Base-by-base conservation (phyloP, 148 eudicot species). In the Rhododendron simsii region DNA sequence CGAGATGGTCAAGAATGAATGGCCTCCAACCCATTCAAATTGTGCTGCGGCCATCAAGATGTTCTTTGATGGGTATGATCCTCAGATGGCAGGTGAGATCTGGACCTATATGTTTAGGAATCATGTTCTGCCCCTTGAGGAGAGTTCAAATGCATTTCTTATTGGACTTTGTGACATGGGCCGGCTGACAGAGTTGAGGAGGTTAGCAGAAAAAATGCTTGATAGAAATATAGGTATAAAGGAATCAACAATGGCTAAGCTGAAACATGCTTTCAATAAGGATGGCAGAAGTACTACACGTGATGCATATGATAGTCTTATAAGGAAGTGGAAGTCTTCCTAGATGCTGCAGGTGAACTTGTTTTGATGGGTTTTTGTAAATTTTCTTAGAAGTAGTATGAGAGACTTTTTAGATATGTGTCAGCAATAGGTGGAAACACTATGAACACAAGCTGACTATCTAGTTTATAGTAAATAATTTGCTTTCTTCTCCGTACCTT, bases 1-100 rank as follows among this genome's bases (percentile, higher is more conserved):
- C 3, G 99, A 95, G 88, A 96, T 96, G 94, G 82, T 88, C 26
- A 96, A 94, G 91, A 96, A 96, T 61, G 99, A 96, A 84, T 91
- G 89, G 83, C 87, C 90, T 41, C 98, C 98, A 47, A 87, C 90
- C 9, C 90, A 85, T 57, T 87, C 89, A 44, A 95, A 91, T 92
- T 95, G 90, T 87, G 92, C 91, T 86, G 92, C 90, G 15, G 96
- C 95, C 57, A 93, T 95, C 47, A 80, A 75, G 61, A 67, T 95
- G 94, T 89, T 96, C 78, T 92, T 94, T 81, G 93, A 91, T 16
- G 65, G 89, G 48, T 94, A 95, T 87, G 99, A 96, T 90, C 99
- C 98, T 0, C 97, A 94, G 92, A 89, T 86, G 53, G 97, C 94
- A 6, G 26, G 92, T 30, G 96, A 94, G 87, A 90, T 96, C 35